phyloP scores from a whole-genome alignment of 2,329 filamentous ascomycete species.

The Epichloe elymi region DNA sequence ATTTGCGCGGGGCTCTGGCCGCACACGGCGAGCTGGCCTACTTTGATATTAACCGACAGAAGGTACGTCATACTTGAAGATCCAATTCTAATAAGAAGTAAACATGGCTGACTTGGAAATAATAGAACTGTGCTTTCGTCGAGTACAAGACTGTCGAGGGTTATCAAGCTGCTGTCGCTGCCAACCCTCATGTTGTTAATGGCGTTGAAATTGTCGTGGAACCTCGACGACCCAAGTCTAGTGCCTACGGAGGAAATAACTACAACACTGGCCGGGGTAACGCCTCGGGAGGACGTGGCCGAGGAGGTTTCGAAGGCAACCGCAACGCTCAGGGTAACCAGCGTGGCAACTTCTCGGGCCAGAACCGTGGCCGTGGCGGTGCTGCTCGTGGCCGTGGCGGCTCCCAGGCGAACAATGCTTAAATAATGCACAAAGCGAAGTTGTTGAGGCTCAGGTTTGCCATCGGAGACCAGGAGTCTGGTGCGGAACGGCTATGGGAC shows the following conservation, averaged over 20 bases:
- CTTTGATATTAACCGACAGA: constrained; percentile 68
- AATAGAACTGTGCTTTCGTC: constrained; percentile 88
- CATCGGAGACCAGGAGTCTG: not conserved
- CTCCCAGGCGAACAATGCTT: constrained; percentile 40
- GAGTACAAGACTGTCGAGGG: constrained; percentile 74
- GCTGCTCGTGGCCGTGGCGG: constrained; percentile 51
- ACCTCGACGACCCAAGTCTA: constrained; percentile 68
- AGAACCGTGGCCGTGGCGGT: constrained; percentile 52
- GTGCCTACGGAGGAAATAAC: constrained; percentile 57
- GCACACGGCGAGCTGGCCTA: constrained; percentile 59
- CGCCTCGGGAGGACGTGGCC: constrained; percentile 43
- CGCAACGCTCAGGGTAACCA: constrained; percentile 46
- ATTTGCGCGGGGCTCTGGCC: constrained; percentile 57
- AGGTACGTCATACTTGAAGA: constrained; percentile 43
- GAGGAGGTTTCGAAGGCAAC: constrained; percentile 48
- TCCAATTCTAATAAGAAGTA: not conserved
- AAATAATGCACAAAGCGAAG: constrained; percentile 8
- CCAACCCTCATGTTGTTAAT: constrained; percentile 76
- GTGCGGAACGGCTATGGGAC: not conserved
- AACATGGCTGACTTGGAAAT: not conserved
- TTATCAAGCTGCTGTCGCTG: constrained; percentile 69
- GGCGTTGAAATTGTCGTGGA: constrained; percentile 77
- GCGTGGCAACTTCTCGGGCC: constrained; percentile 58
- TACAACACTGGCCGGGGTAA: constrained; percentile 50
- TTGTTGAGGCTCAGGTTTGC: not conserved